phyloP scores from a whole-genome alignment of 192 early-diverging fungal species.

The Spinellus fusiger region DNA sequence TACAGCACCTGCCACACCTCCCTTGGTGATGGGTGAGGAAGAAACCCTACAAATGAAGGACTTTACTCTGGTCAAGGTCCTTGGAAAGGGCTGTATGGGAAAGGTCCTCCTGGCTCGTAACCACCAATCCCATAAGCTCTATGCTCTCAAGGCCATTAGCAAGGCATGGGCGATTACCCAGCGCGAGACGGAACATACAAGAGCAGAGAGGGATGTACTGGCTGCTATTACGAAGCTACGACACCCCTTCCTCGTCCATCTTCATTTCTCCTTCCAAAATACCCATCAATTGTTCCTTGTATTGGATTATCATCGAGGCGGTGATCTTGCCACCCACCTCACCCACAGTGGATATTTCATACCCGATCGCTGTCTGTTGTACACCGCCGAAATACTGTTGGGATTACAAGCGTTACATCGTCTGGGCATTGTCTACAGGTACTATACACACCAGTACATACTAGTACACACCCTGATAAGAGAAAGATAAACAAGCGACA shows the following conservation, averaged over 20 bases:
- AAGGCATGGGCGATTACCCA: conserved; percentile 64
- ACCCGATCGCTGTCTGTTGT: conserved; percentile 74
- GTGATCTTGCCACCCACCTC: conserved; percentile 88
- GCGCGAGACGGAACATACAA: conserved; percentile 75
- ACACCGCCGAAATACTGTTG: conserved; percentile 82
- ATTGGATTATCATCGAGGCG: conserved; percentile 85
- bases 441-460: too few relatives aligned
- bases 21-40: too few relatives aligned
- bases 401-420: conserved; percentile 85
- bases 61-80: conserved; percentile 47
- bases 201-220: conserved; percentile 81
- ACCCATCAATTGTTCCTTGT: conserved; percentile 82
- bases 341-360: conserved; percentile 47
- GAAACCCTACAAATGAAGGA: too few relatives aligned
- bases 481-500: too few relatives aligned
- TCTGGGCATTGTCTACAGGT: conserved; percentile 81
- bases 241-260: conserved; percentile 89
- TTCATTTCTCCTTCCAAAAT: conserved; percentile 88
- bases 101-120: conserved; percentile 51
- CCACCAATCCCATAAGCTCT: conserved; percentile 35
- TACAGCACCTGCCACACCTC: background rate
- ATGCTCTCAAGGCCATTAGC: conserved; percentile 48
- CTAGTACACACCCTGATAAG: too few relatives aligned
- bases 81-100: conserved; percentile 57
- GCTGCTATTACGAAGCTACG: conserved; percentile 56